A percentile compares a stretch with the other conserved stretches of the same genome.
Conservation (phyloP, 2,329 filamentous ascomycete genomes). For the Bimuria novae-zelandiae region DNA sequence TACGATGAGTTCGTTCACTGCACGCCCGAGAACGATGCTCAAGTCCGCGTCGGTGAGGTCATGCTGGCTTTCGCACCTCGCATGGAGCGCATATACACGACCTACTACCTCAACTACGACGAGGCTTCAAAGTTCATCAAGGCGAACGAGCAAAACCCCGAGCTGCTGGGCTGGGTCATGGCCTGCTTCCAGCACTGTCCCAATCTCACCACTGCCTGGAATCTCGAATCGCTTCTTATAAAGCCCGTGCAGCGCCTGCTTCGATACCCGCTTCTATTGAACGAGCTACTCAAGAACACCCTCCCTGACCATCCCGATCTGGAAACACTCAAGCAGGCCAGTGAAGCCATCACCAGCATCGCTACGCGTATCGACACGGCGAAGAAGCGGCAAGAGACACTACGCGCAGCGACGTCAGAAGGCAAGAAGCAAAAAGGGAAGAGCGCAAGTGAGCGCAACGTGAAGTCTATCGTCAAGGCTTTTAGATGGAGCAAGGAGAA, state of each 20-base stretch:
- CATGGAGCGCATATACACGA: conserved; percentile 69
- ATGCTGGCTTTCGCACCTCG: conserved; percentile 60
- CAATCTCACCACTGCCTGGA: conserved; percentile 92
- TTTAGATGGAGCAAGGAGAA: conserved; percentile 90
- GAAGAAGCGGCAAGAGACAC: conserved; percentile 91
- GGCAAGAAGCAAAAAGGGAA: conserved; percentile 44
- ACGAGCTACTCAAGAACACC: conserved; percentile 78
- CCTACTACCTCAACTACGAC: conserved; percentile 68
- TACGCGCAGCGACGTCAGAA: conserved; percentile 51
- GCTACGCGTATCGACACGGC: conserved; percentile 82
- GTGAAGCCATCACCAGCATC: conserved; percentile 68
- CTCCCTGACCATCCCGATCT: conserved; percentile 83
- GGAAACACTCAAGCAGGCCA: conserved; percentile 69
- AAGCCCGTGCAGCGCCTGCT: conserved; percentile 95
- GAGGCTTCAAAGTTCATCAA: conserved; percentile 66
- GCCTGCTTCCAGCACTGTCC: conserved; percentile 92
- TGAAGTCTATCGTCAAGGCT: conserved; percentile 81
- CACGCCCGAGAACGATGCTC: conserved; percentile 57
- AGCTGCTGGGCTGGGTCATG: conserved; percentile 78
- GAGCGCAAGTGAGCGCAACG: conserved; percentile 45
- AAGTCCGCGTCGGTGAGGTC: conserved; percentile 62
- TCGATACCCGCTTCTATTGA: conserved; percentile 88
- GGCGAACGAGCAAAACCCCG: conserved; percentile 58
- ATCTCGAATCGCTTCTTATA: conserved; percentile 91
- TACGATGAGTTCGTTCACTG: conserved; percentile 38